Evolutionary conservation across 1,139 yeast genomes (phyloP).

Genomic region (Yamadazyma buinensis): DNA sequence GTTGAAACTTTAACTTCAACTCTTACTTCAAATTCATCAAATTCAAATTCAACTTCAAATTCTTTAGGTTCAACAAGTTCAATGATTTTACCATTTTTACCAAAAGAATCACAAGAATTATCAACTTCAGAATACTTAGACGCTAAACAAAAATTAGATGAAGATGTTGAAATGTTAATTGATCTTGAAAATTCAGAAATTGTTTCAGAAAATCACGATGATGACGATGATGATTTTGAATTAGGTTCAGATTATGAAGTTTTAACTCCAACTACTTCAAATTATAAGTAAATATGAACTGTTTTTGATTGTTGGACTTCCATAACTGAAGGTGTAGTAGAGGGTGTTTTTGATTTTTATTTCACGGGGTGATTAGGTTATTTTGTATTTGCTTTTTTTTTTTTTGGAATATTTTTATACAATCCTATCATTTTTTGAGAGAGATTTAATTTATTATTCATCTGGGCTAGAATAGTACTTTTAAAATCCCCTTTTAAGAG

Average conservation of each 20-base stretch:
- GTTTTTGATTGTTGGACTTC: no score
- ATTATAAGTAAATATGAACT: conserved; percentile 3
- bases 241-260: conserved; percentile 38
- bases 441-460: no score
- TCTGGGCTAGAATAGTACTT: no score
- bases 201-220: conserved; percentile 17
- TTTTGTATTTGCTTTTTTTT: no score
- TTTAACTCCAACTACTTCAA: conserved; percentile 23
- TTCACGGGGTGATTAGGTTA: no score
- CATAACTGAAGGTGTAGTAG: no score
- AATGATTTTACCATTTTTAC: conserved; percentile 34
- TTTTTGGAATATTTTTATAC: no score
- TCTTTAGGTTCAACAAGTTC: conserved; percentile 24
- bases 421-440: no score
- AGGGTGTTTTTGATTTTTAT: no score
- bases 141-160: conserved; percentile 14
- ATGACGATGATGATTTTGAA: conserved; percentile 23
- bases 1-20: background rate
- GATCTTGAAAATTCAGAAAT: conserved; percentile 16
- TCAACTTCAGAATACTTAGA: conserved; percentile 22
- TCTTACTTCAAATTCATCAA: background rate
- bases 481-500: no score
- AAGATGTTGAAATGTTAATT: conserved; percentile 16
- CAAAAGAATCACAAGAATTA: conserved; percentile 22
- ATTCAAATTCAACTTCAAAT: background rate